Evolutionary conservation across 2,329 filamentous ascomycete genomes (phyloP).

Genomic region (Ceratocystis albifundus): DNA sequence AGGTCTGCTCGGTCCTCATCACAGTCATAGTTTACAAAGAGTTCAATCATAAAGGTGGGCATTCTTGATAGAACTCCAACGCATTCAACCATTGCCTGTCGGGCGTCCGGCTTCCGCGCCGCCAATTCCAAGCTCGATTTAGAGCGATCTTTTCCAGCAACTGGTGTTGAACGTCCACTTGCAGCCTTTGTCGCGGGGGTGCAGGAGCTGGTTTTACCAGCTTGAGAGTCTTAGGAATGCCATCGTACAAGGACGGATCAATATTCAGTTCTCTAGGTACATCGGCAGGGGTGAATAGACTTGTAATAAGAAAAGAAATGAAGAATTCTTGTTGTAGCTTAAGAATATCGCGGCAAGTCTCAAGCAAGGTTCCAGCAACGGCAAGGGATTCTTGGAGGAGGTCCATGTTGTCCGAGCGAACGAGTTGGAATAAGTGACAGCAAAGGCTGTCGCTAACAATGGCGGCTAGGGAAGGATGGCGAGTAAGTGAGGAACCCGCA

Average conservation of each 20-base stretch:
- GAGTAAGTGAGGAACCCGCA: slow-evolving; percentile 85
- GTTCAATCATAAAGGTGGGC: slow-evolving; percentile 84
- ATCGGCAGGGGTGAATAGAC: slow-evolving; percentile 83
- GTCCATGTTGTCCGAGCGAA: slow-evolving; percentile 90
- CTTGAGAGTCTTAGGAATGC: slow-evolving; percentile 83
- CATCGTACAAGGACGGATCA: slow-evolving; percentile 80
- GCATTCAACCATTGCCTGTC: slow-evolving; percentile 97
- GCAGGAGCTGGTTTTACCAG: slow-evolving; percentile 60
- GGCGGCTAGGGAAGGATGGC: slow-evolving; percentile 74
- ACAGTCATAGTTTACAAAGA: slow-evolving; percentile 97
- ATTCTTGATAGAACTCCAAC: slow-evolving; percentile 85
- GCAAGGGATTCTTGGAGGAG: slow-evolving; percentile 86
- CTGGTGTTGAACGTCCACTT: slow-evolving; percentile 79
- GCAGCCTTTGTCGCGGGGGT: slow-evolving; percentile 27
- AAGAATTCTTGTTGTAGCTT: slow-evolving; percentile 97
- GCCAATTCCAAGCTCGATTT: slow-evolving; percentile 88
- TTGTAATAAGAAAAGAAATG: slow-evolving; percentile 85
- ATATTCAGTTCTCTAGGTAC: slow-evolving; percentile 86
- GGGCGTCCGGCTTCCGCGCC: slow-evolving; percentile 80
- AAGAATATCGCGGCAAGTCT: slow-evolving; percentile 78
- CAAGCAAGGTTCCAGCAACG: slow-evolving; percentile 79
- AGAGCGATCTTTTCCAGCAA: slow-evolving; percentile 83
- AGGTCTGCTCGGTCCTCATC: slow-evolving; percentile 83
- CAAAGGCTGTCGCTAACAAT: slow-evolving; percentile 90
- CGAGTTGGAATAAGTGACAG: slow-evolving; percentile 87